Percentiles rank a stretch among this genome's conserved stretches.
phyloP scores from a whole-genome alignment of 2,329 filamentous ascomycete species.

The Aspergillus aculeatinus region DNA sequence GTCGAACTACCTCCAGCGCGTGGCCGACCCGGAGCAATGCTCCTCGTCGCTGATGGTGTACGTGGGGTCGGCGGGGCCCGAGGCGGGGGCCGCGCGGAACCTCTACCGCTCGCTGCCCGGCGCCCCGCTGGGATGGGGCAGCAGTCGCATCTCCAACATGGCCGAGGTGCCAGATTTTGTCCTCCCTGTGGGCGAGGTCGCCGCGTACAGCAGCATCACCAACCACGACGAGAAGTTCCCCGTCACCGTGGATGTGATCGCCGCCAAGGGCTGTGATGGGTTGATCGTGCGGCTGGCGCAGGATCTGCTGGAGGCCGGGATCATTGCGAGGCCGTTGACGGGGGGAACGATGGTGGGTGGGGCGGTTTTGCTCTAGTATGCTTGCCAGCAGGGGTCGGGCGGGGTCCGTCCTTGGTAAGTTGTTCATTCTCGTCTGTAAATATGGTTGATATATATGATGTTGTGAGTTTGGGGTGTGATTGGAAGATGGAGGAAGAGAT shows the following conservation, averaged over 20 bases:
- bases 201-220: conserved; percentile 33
- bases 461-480: no score
- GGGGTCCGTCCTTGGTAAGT: neutral
- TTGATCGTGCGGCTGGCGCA: conserved; percentile 56
- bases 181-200: conserved; percentile 45
- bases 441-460: neutral
- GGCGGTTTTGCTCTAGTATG: neutral
- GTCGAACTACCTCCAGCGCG: conserved; percentile 23
- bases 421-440: neutral
- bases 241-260: conserved; percentile 59
- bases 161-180: conserved; percentile 45
- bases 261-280: conserved; percentile 60
- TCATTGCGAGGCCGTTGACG: conserved; percentile 24
- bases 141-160: conserved; percentile 30
- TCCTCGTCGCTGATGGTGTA: conserved; percentile 47
- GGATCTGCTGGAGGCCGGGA: conserved; percentile 51
- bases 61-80: conserved; percentile 41
- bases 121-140: conserved; percentile 50
- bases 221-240: conserved; percentile 53
- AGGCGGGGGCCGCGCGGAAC: conserved; percentile 44
- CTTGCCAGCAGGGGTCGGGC: neutral
- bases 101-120: conserved; percentile 44
- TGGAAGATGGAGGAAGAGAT: no score
- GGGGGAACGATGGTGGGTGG: conserved; percentile 1
- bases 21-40: conserved; percentile 1